Percentiles rank a stretch among this genome's conserved stretches.
Conservation (phyloP, 2,329 filamentous ascomycete species). For the Aureobasidium sp. region DNA sequence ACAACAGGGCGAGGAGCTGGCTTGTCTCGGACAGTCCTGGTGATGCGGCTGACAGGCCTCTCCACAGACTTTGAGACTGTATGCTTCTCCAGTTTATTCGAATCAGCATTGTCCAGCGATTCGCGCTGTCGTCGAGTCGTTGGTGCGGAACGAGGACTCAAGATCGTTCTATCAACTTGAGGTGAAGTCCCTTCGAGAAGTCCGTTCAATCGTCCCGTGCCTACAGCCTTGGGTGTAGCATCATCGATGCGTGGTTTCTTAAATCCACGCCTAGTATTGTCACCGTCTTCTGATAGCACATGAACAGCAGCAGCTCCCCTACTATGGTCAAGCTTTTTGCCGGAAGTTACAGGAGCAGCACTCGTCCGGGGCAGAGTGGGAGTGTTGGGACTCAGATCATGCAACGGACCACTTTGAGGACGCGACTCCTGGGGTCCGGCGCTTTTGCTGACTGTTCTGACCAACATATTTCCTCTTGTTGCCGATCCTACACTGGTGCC, state of each 20-base stretch:
- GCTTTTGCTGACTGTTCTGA: neutral
- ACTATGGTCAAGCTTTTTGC: constrained; percentile 4
- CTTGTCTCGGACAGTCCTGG: constrained; percentile 1
- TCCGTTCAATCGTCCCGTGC: constrained; percentile 1
- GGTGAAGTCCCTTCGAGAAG: constrained; percentile 2
- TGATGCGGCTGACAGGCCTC: neutral
- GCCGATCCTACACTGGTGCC: neutral
- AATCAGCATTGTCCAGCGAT: neutral
- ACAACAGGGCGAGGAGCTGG: neutral
- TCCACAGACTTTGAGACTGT: neutral
- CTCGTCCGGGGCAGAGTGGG: constrained; percentile 17
- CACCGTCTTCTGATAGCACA: constrained; percentile 17
- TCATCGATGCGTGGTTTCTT: constrained; percentile 11
- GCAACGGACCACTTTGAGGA: constrained; percentile 16
- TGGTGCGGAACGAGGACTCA: constrained; percentile 8
- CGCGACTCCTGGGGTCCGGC: neutral
- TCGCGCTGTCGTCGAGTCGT: neutral
- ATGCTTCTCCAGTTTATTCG: neutral
- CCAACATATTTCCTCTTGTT: neutral
- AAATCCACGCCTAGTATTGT: neutral
- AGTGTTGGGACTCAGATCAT: constrained; percentile 21
- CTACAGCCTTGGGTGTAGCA: neutral
- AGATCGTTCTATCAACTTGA: constrained; percentile 7
- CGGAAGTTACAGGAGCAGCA: neutral
- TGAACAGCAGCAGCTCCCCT: constrained; percentile 11